phyloP scores from a whole-genome alignment of 1,284 basidiomycete species.

The Ceratobasidium sp. region DNA sequence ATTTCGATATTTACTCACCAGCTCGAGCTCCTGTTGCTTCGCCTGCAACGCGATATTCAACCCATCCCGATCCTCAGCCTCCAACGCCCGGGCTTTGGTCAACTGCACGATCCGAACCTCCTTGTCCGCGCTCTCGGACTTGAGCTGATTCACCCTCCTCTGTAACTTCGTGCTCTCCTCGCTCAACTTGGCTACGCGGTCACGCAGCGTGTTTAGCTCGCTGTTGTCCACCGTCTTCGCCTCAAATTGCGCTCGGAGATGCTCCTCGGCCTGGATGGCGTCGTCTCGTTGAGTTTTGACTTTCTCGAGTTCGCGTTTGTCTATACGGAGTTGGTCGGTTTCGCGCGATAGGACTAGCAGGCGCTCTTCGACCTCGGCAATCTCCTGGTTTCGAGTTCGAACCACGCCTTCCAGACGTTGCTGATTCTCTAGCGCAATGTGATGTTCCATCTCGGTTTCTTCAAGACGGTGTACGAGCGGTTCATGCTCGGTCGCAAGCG shows the following conservation, averaged over 20 bases:
- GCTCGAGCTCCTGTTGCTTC: slow-evolving; percentile 90
- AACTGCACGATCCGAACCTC: slow-evolving; percentile 85
- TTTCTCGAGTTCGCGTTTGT: slow-evolving; percentile 28
- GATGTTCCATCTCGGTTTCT: slow-evolving; percentile 19
- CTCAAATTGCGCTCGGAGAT: slow-evolving; percentile 30
- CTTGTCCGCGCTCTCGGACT: slow-evolving; percentile 85
- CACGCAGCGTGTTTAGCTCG: slow-evolving; percentile 14
- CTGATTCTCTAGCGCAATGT: slow-evolving; percentile 25
- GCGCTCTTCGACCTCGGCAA: slow-evolving; percentile 38
- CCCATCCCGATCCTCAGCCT: slow-evolving; percentile 82
- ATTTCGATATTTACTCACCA: slow-evolving; percentile 67
- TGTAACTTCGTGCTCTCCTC: slow-evolving; percentile 76
- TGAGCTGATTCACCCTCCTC: slow-evolving; percentile 75
- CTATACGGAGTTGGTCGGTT: slow-evolving; percentile 25
- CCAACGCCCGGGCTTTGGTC: slow-evolving; percentile 73
- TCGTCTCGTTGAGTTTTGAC: slow-evolving; percentile 43
- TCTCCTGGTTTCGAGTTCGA: slow-evolving; percentile 34
- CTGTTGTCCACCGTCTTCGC: background rate
- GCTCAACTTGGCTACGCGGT: slow-evolving; percentile 64
- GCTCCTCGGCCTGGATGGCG: slow-evolving; percentile 39
- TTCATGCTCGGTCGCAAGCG: slow-evolving; percentile 14
- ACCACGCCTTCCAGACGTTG: slow-evolving; percentile 40
- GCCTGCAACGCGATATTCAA: slow-evolving; percentile 89
- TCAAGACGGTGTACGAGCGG: slow-evolving; percentile 17
- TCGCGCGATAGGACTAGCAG: slow-evolving; percentile 18